Evolutionary conservation across 148 eudicot species (phyloP), one percentile per base, ranked within the genome.

Genomic region (Spergularia marina): DNA sequence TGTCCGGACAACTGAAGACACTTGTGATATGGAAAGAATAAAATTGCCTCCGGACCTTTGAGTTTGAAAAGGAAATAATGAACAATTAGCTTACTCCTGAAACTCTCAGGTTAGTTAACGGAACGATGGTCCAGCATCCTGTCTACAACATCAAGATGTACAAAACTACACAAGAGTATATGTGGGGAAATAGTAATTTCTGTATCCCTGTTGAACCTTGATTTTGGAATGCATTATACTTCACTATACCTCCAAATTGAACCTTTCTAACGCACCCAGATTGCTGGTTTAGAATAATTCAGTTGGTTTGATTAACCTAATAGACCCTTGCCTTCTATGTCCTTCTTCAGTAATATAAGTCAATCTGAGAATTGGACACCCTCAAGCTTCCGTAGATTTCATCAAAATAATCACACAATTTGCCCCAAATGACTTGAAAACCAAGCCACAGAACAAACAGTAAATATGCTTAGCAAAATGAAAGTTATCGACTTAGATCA

Each of bases 1-100:
- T 73, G 84, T 79, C 74, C 65, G 83, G 81, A 80, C 78, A 71
- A 68, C 40, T 53, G 71, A 71, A 66, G 70, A 74, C 84, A 57
- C 30, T 53, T 53, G 69, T 7, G 39, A 54, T 56, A 61, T 72
- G 73, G 72, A 68, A 67, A 74, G 68, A 59, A 66, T 39, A 74
- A 66, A 44, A 25, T 44, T 70, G 59, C 25, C 67, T 76, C 39
- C 8, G 53, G 53, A 39, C 56, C 60, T 53, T 54, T 53, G 62
- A 51, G 18, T 60, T 58, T 34, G 65, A 78, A 47, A 64, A 54
- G 23, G 12, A 7, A 20, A 23, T 55, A 72, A n/a, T 77, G 70
- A 76, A 23, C 53, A 23, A 57, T 65, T 57, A 55, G 65, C 56
- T 34, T 36, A 72, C 77, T 73, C 56, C 61, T 72, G 67, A 78